A percentile compares a stretch with the other conserved stretches of the same genome.
phyloP scores from a whole-genome alignment of 2,329 filamentous ascomycete species.

The Fusarium praegraminearum region DNA sequence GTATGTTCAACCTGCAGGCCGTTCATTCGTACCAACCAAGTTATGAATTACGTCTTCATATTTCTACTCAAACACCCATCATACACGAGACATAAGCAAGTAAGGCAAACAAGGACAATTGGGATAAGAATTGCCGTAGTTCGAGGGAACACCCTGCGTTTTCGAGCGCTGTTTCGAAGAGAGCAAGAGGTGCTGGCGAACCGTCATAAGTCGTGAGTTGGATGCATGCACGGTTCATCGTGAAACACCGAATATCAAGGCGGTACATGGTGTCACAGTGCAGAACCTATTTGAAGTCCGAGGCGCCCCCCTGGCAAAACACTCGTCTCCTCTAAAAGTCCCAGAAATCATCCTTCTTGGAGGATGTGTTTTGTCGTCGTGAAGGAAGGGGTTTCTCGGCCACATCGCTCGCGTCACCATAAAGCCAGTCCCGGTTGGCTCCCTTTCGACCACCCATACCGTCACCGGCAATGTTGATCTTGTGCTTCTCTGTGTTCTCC shows the following conservation, averaged over 20 bases:
- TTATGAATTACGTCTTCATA: slow-evolving; percentile 9
- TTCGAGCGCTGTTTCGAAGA: slow-evolving; percentile 22
- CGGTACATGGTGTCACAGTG: not conserved
- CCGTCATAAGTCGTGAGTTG: slow-evolving; percentile 24
- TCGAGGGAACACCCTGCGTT: slow-evolving; percentile 4
- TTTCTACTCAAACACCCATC: slow-evolving; percentile 20
- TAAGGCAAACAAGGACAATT: slow-evolving; percentile 26
- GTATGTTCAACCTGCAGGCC: slow-evolving; percentile 1
- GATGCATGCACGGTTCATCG: slow-evolving; percentile 15
- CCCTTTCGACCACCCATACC: slow-evolving; percentile 74
- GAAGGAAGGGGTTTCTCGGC: slow-evolving; percentile 55
- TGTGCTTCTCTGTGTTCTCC: slow-evolving; percentile 31
- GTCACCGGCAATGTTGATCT: slow-evolving; percentile 65
- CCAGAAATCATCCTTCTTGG: slow-evolving; percentile 60
- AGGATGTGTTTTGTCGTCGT: slow-evolving; percentile 51
- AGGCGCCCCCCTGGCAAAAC: slow-evolving; percentile 12
- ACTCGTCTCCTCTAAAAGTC: slow-evolving; percentile 55
- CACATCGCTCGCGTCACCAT: slow-evolving; percentile 52
- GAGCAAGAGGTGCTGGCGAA: slow-evolving; percentile 17
- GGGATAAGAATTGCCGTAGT: not conserved
- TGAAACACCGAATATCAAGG: not conserved
- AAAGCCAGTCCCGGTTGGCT: slow-evolving; percentile 61
- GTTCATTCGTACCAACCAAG: not conserved
- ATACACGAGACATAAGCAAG: slow-evolving; percentile 21
- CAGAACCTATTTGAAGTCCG: not conserved